Evolutionary conservation across 441 rosid genomes (phyloP).

Genomic region (Croton laevigatus): DNA sequence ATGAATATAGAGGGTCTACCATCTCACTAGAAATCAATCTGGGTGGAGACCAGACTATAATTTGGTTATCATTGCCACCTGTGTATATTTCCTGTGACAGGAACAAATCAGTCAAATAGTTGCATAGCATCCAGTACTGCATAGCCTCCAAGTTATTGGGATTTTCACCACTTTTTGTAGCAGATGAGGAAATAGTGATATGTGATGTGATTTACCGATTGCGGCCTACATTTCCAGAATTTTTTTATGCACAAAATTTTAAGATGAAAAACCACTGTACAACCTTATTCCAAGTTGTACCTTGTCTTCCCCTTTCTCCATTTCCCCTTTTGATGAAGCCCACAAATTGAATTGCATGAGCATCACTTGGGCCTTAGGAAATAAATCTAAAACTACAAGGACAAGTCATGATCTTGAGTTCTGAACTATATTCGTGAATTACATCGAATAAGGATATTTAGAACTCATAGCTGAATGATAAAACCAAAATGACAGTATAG

Average conservation of each 20-base stretch:
- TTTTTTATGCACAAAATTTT: not conserved
- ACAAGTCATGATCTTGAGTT: constrained; percentile 7
- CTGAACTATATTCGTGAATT: constrained; percentile 1
- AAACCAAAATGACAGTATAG: not conserved
- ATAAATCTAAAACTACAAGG: not conserved
- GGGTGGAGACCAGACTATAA: constrained; percentile 86
- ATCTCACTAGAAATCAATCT: constrained; percentile 37
- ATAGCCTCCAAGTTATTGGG: not conserved
- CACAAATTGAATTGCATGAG: not conserved
- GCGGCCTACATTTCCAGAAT: not conserved
- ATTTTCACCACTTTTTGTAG: too few species aligned
- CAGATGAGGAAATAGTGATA: not conserved
- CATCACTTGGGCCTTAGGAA: not conserved
- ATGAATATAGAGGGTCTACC: constrained; percentile 28
- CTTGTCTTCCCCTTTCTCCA: not conserved
- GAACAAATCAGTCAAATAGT: constrained; percentile 19
- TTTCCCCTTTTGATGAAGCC: not conserved
- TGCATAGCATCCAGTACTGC: not conserved
- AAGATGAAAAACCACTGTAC: not conserved
- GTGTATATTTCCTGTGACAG: constrained; percentile 73
- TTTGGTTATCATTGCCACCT: constrained; percentile 76
- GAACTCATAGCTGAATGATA: not conserved
- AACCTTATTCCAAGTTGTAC: not conserved
- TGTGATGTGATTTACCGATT: not conserved
- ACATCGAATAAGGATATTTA: not conserved